A percentile compares a stretch with the other conserved stretches of the same genome.
phyloP scores from a whole-genome alignment of 73 alveolate genomes.

The Diophrys sp. region DNA sequence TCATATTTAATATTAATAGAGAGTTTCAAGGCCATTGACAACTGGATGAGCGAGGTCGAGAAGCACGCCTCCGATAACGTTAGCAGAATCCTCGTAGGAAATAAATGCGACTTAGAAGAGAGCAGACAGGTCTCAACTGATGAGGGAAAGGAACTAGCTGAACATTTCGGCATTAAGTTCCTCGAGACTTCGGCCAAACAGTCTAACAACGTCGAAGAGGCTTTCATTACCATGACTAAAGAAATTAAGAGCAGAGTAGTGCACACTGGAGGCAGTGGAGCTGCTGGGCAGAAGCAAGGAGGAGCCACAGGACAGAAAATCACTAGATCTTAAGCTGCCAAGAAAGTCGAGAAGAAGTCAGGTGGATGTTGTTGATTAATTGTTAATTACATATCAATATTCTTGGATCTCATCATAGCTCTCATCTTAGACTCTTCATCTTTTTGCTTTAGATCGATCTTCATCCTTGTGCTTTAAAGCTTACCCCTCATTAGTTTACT shows the following conservation, averaged over 20 bases:
- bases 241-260: slow-evolving; percentile 53
- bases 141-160: slow-evolving; percentile 67
- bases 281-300: neutral
- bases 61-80: slow-evolving; percentile 57
- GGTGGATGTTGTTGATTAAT: slow-evolving; percentile 48
- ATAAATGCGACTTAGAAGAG: slow-evolving; percentile 70
- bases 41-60: slow-evolving; percentile 64
- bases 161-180: slow-evolving; percentile 67
- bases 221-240: slow-evolving; percentile 54
- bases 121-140: slow-evolving; percentile 50
- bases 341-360: slow-evolving; percentile 36
- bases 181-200: slow-evolving; percentile 71
- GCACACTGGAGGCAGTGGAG: slow-evolving; percentile 1
- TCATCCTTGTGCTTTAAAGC: too few relatives aligned
- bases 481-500: too few relatives aligned
- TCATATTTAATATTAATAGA: too few relatives aligned
- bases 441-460: too few relatives aligned
- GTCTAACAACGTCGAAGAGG: slow-evolving; percentile 63
- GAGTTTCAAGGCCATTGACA: slow-evolving; percentile 35
- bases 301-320: slow-evolving; percentile 10
- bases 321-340: slow-evolving; percentile 16
- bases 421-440: too few relatives aligned
- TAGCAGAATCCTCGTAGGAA: slow-evolving; percentile 66
- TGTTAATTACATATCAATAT: neutral
- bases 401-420: too few relatives aligned